Evolutionary conservation across 768 basidiomycete genomes (phyloP).

Genomic region (Mycena albidolilacea): DNA sequence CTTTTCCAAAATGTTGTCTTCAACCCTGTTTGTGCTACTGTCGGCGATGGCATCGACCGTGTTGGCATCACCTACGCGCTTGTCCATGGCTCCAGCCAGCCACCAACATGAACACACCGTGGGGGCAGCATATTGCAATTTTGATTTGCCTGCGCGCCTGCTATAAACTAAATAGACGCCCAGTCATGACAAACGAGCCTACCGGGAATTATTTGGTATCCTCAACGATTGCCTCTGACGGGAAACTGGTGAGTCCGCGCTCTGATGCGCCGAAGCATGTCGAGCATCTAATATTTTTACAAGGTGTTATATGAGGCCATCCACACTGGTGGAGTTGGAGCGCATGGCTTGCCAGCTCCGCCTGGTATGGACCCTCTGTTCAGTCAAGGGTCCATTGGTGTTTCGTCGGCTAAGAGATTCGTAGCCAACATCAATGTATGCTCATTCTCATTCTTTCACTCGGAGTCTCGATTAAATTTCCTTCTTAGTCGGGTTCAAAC

Average conservation of each 20-base stretch:
- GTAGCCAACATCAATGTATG: constrained; percentile 34
- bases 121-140: constrained; percentile 37
- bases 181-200: constrained; percentile 57
- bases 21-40: constrained; percentile 2
- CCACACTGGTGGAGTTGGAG: constrained; percentile 40
- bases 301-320: constrained; percentile 39
- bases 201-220: constrained; percentile 53
- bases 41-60: constrained; percentile 13
- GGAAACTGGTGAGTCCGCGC: constrained; percentile 45
- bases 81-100: constrained; percentile 9
- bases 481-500: constrained; percentile 54
- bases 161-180: neutral
- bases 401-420: constrained; percentile 11
- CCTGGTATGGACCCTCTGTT: constrained; percentile 46
- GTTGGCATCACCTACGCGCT: neutral
- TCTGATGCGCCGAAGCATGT: neutral
- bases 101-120: neutral
- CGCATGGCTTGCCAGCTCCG: constrained; percentile 37
- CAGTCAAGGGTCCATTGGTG: constrained; percentile 46
- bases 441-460: neutral
- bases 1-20: constrained; percentile 17
- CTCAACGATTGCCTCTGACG: constrained; percentile 48
- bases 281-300: neutral
- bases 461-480: neutral
- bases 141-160: neutral